These are phyloP conservation scores for Colletotrichum sp. DNA, from an alignment of 2,329 filamentous ascomycete genomes.

Conservation along the genomic window DNA sequence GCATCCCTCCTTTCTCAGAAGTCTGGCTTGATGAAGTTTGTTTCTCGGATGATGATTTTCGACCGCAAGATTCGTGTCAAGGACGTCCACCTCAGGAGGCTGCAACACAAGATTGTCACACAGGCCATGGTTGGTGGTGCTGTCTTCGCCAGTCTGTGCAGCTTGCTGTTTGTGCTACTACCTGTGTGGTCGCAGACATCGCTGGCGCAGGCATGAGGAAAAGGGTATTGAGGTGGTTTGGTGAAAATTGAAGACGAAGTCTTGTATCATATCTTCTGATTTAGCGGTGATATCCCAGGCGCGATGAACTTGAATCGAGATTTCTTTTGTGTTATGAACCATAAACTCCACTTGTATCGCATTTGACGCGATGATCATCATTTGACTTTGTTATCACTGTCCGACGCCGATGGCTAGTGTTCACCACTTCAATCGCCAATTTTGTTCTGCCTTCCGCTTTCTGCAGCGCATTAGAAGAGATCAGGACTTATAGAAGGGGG, in stretches of 20 bases:
- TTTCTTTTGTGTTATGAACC: not conserved
- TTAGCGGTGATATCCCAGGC: not conserved
- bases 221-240: not conserved
- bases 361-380: not conserved
- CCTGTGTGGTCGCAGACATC: conserved; percentile 45
- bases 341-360: fast-evolving
- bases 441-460: fast-evolving
- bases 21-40: conserved; percentile 29
- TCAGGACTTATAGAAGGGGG: fast-evolving
- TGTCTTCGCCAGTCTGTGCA: conserved; percentile 38
- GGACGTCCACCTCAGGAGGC: conserved; percentile 42
- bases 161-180: conserved; percentile 46
- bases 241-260: not conserved
- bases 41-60: conserved; percentile 50
- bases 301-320: not conserved
- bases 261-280: not conserved
- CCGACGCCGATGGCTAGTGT: not conserved
- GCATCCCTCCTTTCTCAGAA: conserved; percentile 26
- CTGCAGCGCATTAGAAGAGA: not conserved
- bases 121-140: conserved; percentile 44
- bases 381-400: fast-evolving
- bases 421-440: not conserved
- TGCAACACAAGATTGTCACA: conserved; percentile 49
- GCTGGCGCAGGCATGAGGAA: not conserved
- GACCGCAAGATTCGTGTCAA: conserved; percentile 50